Evolutionary conservation across 345 rosid genomes (phyloP), one percentile per base, ranked within the genome.

Genomic region (Viola odorata): DNA sequence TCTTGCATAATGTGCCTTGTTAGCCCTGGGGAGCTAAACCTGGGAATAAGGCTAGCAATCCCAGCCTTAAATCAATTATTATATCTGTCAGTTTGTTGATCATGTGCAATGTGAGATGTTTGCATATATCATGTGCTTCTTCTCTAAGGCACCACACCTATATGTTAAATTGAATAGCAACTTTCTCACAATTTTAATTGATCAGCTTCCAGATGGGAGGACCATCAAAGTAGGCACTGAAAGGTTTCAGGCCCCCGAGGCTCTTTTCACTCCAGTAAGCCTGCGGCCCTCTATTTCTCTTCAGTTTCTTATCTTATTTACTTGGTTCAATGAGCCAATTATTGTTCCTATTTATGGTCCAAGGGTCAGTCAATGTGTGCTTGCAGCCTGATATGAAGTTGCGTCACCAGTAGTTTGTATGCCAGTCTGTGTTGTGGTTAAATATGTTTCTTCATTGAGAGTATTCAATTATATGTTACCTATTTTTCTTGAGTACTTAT

Each of bases 181-280:
- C 39, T 10, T 60, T 38, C 61, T 49, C 12, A 74, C 38, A n/a
- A 63, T 47, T 58, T 60, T 7, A 50, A 53, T 54, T 67, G 51
- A 75, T 61, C 85, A 94, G 97, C 88, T 94, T 63, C 99, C 99
- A 70, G 99, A 94, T 81, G 97, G 97, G 65, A 83, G 97, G 67
- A 78, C 85, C 60, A 86, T 94, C 68, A 90, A 94, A 84, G 96
- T 90, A 63, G 97, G 99, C 63, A 94, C 99, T n/a, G 99, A 94
- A 81, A 74, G 99, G 67, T 94, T 94, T 73, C 97, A 94, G 70
- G 97, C 99, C 60, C 96, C 99, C 48, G 97, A 94, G 79, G 99
- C 99, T 42, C 90, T 94, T 53, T 94, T 94, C 63, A 86, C 99
- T n/a, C 99, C 97, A 32, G 99, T 92, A 74, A 77, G 85, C 48